Evolutionary conservation across 2,329 filamentous ascomycete genomes (phyloP).

Genomic region (Onygena corvina): DNA sequence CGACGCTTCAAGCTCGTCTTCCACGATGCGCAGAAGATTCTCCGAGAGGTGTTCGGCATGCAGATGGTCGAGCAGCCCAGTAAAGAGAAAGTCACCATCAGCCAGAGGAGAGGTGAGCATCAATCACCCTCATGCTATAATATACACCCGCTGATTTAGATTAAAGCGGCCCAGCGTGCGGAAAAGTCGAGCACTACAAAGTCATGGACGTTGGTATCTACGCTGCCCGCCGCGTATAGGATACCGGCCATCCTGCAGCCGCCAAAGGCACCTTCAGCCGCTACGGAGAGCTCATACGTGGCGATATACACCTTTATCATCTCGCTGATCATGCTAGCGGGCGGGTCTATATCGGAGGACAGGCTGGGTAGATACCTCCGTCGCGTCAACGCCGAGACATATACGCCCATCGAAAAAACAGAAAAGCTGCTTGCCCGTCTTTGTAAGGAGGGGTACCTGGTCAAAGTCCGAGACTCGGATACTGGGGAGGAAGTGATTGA

Average conservation of each 20-base stretch:
- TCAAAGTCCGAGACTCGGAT: slow-evolving; percentile 55
- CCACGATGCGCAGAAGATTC: slow-evolving; percentile 57
- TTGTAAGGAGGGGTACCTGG: slow-evolving; percentile 70
- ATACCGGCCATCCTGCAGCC: slow-evolving; percentile 56
- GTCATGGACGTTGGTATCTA: slow-evolving; percentile 65
- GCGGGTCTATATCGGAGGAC: slow-evolving; percentile 62
- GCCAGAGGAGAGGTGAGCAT: slow-evolving; percentile 60
- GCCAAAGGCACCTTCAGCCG: slow-evolving; percentile 50
- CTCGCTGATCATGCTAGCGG: slow-evolving; percentile 58
- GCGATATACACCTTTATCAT: slow-evolving; percentile 73
- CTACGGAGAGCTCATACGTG: slow-evolving; percentile 65
- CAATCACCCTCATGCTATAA: not conserved
- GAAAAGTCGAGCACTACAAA: slow-evolving; percentile 44
- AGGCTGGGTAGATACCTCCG: slow-evolving; percentile 66
- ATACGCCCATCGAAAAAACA: slow-evolving; percentile 63
- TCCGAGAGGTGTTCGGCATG: slow-evolving; percentile 77
- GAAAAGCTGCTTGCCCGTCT: slow-evolving; percentile 63
- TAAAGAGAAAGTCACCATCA: slow-evolving; percentile 67
- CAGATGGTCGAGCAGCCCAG: slow-evolving; percentile 71
- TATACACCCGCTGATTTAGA: not conserved
- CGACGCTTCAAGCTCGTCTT: slow-evolving; percentile 69
- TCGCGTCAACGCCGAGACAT: slow-evolving; percentile 62
- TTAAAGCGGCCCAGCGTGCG: slow-evolving; percentile 39
- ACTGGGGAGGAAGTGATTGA: slow-evolving; percentile 65
- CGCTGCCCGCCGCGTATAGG: slow-evolving; percentile 57